Evolutionary conservation across 768 basidiomycete genomes (phyloP).

Genomic region (Tricholomella constricta): DNA sequence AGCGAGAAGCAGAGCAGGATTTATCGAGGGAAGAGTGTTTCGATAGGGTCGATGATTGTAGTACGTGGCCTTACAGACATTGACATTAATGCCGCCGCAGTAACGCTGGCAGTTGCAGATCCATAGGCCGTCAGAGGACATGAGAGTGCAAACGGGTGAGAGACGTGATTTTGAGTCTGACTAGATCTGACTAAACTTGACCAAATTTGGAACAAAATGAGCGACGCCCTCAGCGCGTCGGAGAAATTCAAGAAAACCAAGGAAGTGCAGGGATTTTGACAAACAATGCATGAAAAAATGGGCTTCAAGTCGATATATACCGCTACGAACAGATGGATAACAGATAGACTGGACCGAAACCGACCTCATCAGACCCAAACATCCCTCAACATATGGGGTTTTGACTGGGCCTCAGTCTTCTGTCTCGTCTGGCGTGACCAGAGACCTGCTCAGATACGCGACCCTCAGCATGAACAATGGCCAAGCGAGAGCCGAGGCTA

Average conservation of each 20-base stretch:
- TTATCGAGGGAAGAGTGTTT: not conserved
- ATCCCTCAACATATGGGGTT: slow-evolving; percentile 2
- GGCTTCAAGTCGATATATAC: not conserved
- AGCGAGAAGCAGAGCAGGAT: not conserved
- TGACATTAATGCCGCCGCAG: not conserved
- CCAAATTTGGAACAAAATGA: not conserved
- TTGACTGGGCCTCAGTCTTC: not conserved
- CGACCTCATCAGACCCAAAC: not conserved
- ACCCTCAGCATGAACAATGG: not conserved
- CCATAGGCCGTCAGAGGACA: not conserved
- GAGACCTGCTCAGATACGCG: not conserved
- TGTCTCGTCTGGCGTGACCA: too few relatives aligned
- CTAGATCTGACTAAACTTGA: not conserved
- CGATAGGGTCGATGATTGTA: not conserved
- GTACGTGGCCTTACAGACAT: not conserved
- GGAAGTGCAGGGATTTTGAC: too few relatives aligned
- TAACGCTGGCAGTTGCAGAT: not conserved
- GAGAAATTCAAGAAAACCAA: not conserved
- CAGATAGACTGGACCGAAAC: not conserved
- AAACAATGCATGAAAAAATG: too few relatives aligned
- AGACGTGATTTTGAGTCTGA: not conserved
- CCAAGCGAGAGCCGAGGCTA: not conserved
- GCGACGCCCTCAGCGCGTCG: not conserved
- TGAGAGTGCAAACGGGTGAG: not conserved
- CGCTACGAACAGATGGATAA: not conserved